These are phyloP conservation scores for Citrus trifoliata DNA, from an alignment of 345 rosid species.

Conservation along the genomic window DNA sequence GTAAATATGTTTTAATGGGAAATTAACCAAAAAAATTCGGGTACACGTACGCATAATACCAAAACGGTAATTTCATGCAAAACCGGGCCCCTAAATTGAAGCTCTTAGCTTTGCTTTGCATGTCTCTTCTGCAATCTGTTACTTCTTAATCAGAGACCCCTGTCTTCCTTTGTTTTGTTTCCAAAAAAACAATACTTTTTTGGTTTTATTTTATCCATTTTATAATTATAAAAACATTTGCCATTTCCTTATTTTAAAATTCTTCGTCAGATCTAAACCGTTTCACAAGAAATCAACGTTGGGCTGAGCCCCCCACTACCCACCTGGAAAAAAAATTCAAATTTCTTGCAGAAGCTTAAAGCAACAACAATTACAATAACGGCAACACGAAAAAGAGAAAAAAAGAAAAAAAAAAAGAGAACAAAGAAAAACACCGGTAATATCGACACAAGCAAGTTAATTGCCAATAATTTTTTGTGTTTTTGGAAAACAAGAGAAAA, in stretches of 20 bases:
- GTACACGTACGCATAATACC: neutral
- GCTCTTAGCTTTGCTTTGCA: neutral
- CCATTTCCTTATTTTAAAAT: neutral
- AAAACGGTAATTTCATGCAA: constrained; percentile 12
- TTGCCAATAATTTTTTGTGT: neutral
- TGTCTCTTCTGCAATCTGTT: constrained; percentile 7
- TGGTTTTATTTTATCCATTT: neutral
- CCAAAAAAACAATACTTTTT: neutral
- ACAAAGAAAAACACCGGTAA: no score
- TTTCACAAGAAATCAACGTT: constrained; percentile 9
- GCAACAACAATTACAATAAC: neutral
- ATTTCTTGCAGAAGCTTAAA: constrained; percentile 10
- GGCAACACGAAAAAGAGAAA: neutral
- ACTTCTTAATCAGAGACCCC: neutral
- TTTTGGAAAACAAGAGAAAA: neutral
- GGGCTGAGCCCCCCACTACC: neutral
- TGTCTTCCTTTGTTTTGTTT: neutral
- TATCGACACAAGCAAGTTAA: neutral
- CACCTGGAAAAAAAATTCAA: constrained; percentile 17
- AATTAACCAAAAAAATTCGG: neutral
- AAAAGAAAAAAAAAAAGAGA: no score
- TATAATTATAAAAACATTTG: neutral
- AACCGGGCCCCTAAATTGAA: constrained; percentile 1
- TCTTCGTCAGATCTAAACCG: constrained; percentile 22
- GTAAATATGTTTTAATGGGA: constrained; percentile 7